phyloP scores from a whole-genome alignment of 192 early-diverging fungal species.

The Coemansia sp. region DNA sequence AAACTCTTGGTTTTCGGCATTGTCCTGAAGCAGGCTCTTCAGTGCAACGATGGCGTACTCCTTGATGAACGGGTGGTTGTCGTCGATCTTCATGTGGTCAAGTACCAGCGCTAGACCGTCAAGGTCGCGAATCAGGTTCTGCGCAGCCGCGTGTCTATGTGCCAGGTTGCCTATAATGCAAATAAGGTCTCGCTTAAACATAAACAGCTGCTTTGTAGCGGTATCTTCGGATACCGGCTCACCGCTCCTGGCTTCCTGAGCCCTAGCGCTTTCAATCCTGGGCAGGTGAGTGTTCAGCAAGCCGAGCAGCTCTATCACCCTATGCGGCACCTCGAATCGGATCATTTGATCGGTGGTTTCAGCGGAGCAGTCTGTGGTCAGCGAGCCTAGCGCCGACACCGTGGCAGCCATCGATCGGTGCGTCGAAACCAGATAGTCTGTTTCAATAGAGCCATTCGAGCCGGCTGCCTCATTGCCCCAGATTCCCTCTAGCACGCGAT shows the following conservation, averaged over 20 bases:
- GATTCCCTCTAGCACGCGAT: constrained; percentile 4
- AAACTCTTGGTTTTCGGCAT: constrained; percentile 36
- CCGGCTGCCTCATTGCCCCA: constrained; percentile 3
- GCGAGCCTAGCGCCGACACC: constrained; percentile 17
- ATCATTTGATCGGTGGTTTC: constrained; percentile 6
- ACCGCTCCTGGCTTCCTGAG: not conserved
- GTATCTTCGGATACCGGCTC: not conserved
- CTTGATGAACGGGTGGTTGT: constrained; percentile 50
- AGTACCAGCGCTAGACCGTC: constrained; percentile 44
- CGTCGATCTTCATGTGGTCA: constrained; percentile 49
- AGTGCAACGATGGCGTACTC: constrained; percentile 49
- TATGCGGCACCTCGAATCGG: constrained; percentile 9
- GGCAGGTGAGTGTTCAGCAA: constrained; percentile 35
- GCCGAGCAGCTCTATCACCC: constrained; percentile 25
- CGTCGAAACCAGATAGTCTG: constrained; percentile 11
- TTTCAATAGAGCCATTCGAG: constrained; percentile 1
- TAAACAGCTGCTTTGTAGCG: constrained; percentile 19
- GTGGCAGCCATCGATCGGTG: constrained; percentile 21
- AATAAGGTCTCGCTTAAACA: constrained; percentile 50
- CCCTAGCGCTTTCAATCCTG: constrained; percentile 16
- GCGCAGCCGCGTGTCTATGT: constrained; percentile 18
- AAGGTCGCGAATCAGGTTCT: constrained; percentile 39
- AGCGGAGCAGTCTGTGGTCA: constrained; percentile 18
- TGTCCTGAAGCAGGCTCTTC: constrained; percentile 28
- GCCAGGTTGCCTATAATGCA: constrained; percentile 38